phyloP scores from a whole-genome alignment of 2,329 filamentous ascomycete genomes.

The Xylaria sp. region DNA sequence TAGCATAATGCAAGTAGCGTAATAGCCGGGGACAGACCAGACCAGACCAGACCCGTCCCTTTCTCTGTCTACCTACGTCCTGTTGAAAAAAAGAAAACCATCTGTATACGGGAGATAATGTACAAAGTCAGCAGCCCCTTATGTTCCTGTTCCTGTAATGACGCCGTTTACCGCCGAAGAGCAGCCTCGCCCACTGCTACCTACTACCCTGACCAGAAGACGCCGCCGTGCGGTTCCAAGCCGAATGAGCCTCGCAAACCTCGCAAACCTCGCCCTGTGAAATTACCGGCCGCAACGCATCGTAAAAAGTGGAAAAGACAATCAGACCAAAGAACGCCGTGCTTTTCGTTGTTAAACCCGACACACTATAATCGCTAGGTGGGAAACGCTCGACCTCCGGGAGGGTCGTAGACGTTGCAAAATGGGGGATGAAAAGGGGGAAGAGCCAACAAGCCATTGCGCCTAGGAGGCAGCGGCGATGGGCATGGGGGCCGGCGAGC shows the following conservation, averaged over 20 bases:
- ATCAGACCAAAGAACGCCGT: slow-evolving; percentile 29
- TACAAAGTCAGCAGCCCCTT: too few relatives aligned
- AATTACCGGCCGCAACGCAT: slow-evolving; percentile 1
- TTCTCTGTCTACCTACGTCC: too few relatives aligned
- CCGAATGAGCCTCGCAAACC: neutral
- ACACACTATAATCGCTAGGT: slow-evolving; percentile 20
- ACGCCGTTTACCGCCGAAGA: slow-evolving; percentile 12
- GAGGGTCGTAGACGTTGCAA: neutral
- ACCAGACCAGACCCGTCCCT: too few relatives aligned
- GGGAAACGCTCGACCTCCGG: neutral
- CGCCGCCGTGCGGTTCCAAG: slow-evolving; percentile 1
- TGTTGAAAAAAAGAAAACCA: too few relatives aligned
- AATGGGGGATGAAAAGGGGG: neutral
- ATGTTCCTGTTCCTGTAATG: too few relatives aligned
- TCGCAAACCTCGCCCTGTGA: too few relatives aligned
- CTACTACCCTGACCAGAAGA: slow-evolving; percentile 9
- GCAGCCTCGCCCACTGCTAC: slow-evolving; percentile 3
- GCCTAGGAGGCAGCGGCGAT: slow-evolving; percentile 48
- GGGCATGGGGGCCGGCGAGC: slow-evolving; percentile 55
- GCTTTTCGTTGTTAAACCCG: slow-evolving; percentile 29
- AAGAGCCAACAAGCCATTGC: neutral
- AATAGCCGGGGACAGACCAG: too few relatives aligned
- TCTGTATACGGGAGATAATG: too few relatives aligned
- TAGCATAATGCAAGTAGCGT: too few relatives aligned
- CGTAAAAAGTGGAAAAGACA: neutral